phyloP scores from a whole-genome alignment of 169 alveolate genomes.

The Neospora caninum region DNA sequence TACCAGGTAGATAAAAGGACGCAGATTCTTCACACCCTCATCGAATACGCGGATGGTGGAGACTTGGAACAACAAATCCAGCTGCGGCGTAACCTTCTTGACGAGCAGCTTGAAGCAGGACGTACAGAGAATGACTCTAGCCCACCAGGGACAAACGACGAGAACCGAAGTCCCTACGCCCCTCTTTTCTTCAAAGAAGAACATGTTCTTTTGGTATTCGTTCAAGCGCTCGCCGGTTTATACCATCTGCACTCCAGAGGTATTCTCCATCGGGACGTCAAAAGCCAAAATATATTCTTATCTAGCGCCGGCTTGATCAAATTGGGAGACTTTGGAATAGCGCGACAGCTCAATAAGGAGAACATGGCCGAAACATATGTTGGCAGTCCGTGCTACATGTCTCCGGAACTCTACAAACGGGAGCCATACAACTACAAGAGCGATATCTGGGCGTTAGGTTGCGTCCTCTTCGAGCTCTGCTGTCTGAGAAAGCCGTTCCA shows the following conservation, averaged over 20 bases:
- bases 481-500: slow-evolving; percentile 52
- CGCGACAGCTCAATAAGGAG: slow-evolving; percentile 84
- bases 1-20: slow-evolving; percentile 22
- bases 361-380: slow-evolving; percentile 35
- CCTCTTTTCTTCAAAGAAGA: slow-evolving; percentile 41
- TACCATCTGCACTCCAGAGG: slow-evolving; percentile 89
- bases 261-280: slow-evolving; percentile 93
- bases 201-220: slow-evolving; percentile 78
- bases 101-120: slow-evolving; percentile 7
- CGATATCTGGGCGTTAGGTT: slow-evolving; percentile 95
- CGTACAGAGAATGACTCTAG: background rate
- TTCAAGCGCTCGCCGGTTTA: slow-evolving; percentile 87
- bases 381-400: slow-evolving; percentile 63
- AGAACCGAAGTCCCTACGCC: background rate
- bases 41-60: slow-evolving; percentile 54
- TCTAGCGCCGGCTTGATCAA: slow-evolving; percentile 81
- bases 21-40: slow-evolving; percentile 31
- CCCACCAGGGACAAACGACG: background rate
- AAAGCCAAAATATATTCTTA: slow-evolving; percentile 91
- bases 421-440: slow-evolving; percentile 88
- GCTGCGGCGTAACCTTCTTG: slow-evolving; percentile 33
- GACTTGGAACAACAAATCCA: slow-evolving; percentile 49
- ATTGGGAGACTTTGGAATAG: slow-evolving; percentile 95
- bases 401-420: slow-evolving; percentile 48
- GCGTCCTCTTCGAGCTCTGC: slow-evolving; percentile 92